Conservation (phyloP, 1,139 yeast species). For the Geotrichum histeridarum region DNA sequence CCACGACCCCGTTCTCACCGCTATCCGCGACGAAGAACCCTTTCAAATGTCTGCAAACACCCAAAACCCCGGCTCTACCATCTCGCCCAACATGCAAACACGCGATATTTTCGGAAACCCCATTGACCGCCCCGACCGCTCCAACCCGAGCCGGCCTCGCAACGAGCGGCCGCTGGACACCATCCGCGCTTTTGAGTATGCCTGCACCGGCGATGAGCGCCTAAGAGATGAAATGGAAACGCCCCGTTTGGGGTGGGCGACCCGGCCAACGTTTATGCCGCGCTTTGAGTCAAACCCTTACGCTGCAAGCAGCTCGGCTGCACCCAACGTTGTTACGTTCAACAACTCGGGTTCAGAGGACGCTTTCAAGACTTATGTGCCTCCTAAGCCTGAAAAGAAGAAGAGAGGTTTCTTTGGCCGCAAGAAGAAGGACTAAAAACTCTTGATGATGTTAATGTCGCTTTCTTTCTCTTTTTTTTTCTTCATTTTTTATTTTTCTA, state of each 20-base stretch:
- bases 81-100: slow-evolving; percentile 42
- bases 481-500: neutral
- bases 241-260: slow-evolving; percentile 71
- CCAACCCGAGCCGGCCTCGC: slow-evolving; percentile 89
- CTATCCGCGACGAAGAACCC: slow-evolving; percentile 94
- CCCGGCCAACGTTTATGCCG: slow-evolving; percentile 52
- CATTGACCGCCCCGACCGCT: slow-evolving; percentile 70
- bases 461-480: neutral
- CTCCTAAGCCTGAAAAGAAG: slow-evolving; percentile 48
- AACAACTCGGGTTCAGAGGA: neutral
- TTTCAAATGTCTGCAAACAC: slow-evolving; percentile 50
- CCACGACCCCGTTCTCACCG: slow-evolving; percentile 84
- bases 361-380: slow-evolving; percentile 38
- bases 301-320: slow-evolving; percentile 30
- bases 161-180: slow-evolving; percentile 96
- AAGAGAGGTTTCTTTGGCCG: slow-evolving; percentile 73
- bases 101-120: slow-evolving; percentile 82
- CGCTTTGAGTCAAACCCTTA: slow-evolving; percentile 39
- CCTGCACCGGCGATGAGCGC: slow-evolving; percentile 79
- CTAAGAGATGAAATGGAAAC: slow-evolving; percentile 80
- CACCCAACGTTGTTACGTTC: slow-evolving; percentile 34
- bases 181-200: slow-evolving; percentile 83
- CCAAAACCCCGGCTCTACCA: slow-evolving; percentile 39
- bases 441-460: no score
- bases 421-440: slow-evolving; percentile 47